Evolutionary conservation across 371 early-diverging fungal genomes (phyloP).

Genomic region (Nematocida sp.): DNA sequence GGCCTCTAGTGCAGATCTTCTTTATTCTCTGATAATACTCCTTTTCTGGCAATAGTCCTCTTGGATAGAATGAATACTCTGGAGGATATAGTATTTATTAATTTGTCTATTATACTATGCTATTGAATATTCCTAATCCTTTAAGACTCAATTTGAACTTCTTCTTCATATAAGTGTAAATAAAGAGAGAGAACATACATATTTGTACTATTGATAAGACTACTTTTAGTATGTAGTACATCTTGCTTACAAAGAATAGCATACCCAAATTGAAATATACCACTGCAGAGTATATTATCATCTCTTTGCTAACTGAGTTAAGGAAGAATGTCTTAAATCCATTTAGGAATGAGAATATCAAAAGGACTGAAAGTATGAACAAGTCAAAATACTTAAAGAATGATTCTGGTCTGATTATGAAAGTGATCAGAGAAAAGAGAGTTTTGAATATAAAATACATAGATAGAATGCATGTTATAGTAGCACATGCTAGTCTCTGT

Average conservation of each 20-base stretch:
- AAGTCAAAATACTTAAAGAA: conserved; percentile 9
- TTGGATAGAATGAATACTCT: too few relatives aligned
- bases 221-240: neutral
- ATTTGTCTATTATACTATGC: too few relatives aligned
- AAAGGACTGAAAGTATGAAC: conserved; percentile 8
- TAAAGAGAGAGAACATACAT: neutral
- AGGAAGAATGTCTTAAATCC: conserved; percentile 43
- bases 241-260: neutral
- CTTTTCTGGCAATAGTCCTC: too few relatives aligned
- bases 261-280: neutral
- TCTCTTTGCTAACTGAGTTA: conserved; percentile 12
- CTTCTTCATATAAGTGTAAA: neutral
- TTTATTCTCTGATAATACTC: too few relatives aligned
- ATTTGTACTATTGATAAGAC: neutral
- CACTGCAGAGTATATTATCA: neutral
- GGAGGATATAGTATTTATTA: too few relatives aligned
- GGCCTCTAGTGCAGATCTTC: too few relatives aligned
- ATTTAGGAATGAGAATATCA: conserved; percentile 24
- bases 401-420: neutral
- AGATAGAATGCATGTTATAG: conserved; percentile 13
- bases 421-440: neutral
- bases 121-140: too few relatives aligned
- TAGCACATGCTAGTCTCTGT: conserved; percentile 23
- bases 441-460: conserved; percentile 29
- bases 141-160: neutral